Evolutionary conservation across 2,329 filamentous ascomycete genomes (phyloP).

Genomic region (Aspergillus oerlinghausenensis): DNA sequence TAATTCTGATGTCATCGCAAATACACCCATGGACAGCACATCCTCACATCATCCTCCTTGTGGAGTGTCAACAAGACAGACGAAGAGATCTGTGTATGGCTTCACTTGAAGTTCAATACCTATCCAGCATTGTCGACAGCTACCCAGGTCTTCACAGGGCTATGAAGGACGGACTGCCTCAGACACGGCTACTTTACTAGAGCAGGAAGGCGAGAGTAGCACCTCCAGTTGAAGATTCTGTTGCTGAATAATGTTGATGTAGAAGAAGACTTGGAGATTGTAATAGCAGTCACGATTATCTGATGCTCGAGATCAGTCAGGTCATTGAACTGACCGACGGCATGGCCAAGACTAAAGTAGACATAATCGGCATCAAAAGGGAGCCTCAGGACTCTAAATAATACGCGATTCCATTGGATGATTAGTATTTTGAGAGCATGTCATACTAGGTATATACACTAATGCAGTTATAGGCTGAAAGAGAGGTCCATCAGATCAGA

Average conservation of each 20-base stretch:
- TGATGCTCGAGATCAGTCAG: not conserved
- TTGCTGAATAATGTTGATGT: not conserved
- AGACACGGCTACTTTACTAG: not conserved
- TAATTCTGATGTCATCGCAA: not conserved
- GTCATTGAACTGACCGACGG: not conserved
- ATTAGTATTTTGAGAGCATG: not conserved
- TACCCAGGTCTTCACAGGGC: not conserved
- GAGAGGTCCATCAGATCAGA: not conserved
- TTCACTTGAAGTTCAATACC: not conserved
- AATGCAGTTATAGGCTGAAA: too few relatives aligned
- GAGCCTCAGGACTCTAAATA: not conserved
- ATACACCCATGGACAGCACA: not conserved
- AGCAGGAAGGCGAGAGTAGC: not conserved
- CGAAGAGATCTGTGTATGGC: not conserved
- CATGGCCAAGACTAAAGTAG: not conserved
- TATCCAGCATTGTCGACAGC: not conserved
- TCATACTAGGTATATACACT: not conserved
- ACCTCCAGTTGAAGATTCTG: not conserved
- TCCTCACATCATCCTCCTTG: not conserved
- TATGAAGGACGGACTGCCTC: not conserved
- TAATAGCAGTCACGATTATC: not conserved
- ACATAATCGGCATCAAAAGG: not conserved
- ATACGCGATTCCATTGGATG: not conserved
- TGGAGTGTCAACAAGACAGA: not conserved
- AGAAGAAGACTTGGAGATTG: not conserved